Evolutionary conservation across 2,329 filamentous ascomycete species (phyloP).

Genomic region (Ophiosphaerella korrae): DNA sequence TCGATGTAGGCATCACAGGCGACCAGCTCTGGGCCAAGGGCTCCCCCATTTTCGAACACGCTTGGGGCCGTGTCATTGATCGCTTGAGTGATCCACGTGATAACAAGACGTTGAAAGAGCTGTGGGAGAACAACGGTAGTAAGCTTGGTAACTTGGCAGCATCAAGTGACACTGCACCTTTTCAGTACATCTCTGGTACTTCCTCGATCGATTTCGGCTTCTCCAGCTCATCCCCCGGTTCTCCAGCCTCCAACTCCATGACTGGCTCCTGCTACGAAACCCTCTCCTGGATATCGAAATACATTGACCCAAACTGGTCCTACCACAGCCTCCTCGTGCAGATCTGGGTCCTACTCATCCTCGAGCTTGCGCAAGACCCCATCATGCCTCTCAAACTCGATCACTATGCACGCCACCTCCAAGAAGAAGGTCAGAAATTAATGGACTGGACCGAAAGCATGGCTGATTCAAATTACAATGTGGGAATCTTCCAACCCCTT

Average conservation of each 20-base stretch:
- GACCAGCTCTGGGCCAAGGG: slow-evolving; percentile 75
- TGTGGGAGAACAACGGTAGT: slow-evolving; percentile 71
- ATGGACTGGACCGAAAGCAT: slow-evolving; percentile 66
- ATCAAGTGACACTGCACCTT: slow-evolving; percentile 83
- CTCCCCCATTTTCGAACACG: slow-evolving; percentile 77
- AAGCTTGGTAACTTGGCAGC: slow-evolving; percentile 72
- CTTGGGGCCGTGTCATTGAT: slow-evolving; percentile 74
- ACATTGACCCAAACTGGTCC: slow-evolving; percentile 79
- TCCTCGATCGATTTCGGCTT: slow-evolving; percentile 89
- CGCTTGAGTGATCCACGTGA: slow-evolving; percentile 72
- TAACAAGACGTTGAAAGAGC: slow-evolving; percentile 73
- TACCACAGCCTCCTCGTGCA: slow-evolving; percentile 83
- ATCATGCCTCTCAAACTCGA: slow-evolving; percentile 82
- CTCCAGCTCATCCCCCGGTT: slow-evolving; percentile 50
- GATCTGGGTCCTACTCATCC: slow-evolving; percentile 78
- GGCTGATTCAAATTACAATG: slow-evolving; percentile 41
- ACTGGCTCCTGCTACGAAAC: slow-evolving; percentile 88
- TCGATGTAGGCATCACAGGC: slow-evolving; percentile 82
- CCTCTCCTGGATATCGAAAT: slow-evolving; percentile 80
- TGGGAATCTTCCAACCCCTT: slow-evolving; percentile 63
- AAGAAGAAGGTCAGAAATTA: slow-evolving; percentile 69
- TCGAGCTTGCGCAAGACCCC: slow-evolving; percentile 82
- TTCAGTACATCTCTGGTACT: slow-evolving; percentile 88
- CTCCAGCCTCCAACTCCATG: slow-evolving; percentile 61
- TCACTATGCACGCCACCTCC: slow-evolving; percentile 71